phyloP scores from a whole-genome alignment of 768 basidiomycete species.

The Pulveroboletus ravenelii region DNA sequence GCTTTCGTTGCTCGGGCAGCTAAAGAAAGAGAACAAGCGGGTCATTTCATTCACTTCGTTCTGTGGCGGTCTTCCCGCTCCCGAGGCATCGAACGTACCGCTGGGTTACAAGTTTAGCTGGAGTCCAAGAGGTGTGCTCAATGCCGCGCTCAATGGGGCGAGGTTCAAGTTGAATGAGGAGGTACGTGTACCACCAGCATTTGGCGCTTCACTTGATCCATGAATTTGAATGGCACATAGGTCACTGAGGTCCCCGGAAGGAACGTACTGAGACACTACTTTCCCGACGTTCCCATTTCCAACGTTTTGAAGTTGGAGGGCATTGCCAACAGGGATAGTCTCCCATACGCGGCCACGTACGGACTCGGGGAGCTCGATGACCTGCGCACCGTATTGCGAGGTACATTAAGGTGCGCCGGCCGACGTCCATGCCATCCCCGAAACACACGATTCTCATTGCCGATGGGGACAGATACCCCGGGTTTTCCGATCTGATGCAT shows the following conservation, averaged over 20 bases:
- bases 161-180: conserved; percentile 53
- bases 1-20: conserved; percentile 55
- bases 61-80: conserved; percentile 89
- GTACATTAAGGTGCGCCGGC: conserved; percentile 65
- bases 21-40: conserved; percentile 47
- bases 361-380: conserved; percentile 39
- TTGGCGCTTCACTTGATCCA: neutral
- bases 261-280: conserved; percentile 51
- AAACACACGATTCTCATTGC: neutral
- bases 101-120: conserved; percentile 93
- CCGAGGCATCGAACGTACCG: conserved; percentile 54
- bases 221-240: conserved; percentile 28
- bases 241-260: conserved; percentile 45
- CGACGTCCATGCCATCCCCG: neutral
- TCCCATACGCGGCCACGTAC: conserved; percentile 68
- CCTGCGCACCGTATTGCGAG: conserved; percentile 69
- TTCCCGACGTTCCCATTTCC: conserved; percentile 64
- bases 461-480: conserved; percentile 60
- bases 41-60: conserved; percentile 80
- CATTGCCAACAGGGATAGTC: conserved; percentile 78
- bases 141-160: conserved; percentile 73
- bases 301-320: conserved; percentile 70
- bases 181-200: conserved; percentile 35
- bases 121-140: conserved; percentile 84
- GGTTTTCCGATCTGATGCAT: conserved; percentile 71